A percentile compares a stretch with the other conserved stretches of the same genome.
Evolutionary conservation across 352 stramenopile species (phyloP).

Genomic region (Globisporangium echinulatum): DNA sequence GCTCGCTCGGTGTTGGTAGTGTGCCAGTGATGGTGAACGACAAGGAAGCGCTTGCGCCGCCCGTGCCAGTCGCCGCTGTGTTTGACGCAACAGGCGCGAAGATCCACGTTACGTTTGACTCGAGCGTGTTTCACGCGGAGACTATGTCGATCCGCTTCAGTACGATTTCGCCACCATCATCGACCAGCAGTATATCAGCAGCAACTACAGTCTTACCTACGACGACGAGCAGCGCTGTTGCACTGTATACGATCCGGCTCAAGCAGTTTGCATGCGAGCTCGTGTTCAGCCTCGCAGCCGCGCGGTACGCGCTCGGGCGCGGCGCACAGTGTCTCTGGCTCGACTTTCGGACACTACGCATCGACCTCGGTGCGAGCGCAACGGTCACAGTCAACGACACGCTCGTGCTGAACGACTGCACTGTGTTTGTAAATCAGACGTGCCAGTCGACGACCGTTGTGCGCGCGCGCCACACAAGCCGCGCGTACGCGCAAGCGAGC

Average conservation of each 20-base stretch:
- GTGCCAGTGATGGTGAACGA: slow-evolving; percentile 56
- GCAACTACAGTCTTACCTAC: neutral
- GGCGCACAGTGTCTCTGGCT: slow-evolving; percentile 44
- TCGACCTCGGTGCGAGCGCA: slow-evolving; percentile 34
- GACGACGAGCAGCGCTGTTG: neutral
- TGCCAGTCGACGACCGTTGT: slow-evolving; percentile 43
- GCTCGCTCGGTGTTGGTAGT: slow-evolving; percentile 28
- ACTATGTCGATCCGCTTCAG: slow-evolving; percentile 39
- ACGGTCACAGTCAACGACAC: slow-evolving; percentile 36
- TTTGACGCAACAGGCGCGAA: slow-evolving; percentile 53
- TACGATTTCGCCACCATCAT: too few relatives aligned
- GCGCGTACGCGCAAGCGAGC: slow-evolving; percentile 46
- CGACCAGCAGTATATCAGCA: neutral
- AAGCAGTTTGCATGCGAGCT: slow-evolving; percentile 43
- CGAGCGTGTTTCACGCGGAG: slow-evolving; percentile 52
- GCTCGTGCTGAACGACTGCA: slow-evolving; percentile 49
- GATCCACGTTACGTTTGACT: slow-evolving; percentile 57
- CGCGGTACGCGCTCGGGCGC: slow-evolving; percentile 32
- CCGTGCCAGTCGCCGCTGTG: slow-evolving; percentile 31
- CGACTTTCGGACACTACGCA: slow-evolving; percentile 38
- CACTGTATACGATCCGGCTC: slow-evolving; percentile 24
- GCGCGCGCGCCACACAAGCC: slow-evolving; percentile 40
- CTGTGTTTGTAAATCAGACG: slow-evolving; percentile 31
- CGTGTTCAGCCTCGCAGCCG: slow-evolving; percentile 32
- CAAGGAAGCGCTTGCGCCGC: slow-evolving; percentile 51